Conservation (phyloP, 495 filamentous ascomycete species). For the Penicillium flavigenum region DNA sequence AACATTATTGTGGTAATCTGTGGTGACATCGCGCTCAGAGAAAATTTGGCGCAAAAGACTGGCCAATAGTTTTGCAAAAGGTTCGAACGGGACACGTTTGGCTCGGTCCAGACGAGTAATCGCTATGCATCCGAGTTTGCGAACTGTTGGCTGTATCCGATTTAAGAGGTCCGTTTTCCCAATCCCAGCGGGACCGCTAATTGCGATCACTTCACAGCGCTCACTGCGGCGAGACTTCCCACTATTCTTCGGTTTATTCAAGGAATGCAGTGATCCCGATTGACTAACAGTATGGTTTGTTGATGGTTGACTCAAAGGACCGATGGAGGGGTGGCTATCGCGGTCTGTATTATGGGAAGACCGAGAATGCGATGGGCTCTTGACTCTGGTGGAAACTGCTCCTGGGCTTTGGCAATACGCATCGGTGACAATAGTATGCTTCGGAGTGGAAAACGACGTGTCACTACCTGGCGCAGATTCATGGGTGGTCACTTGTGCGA, state of each 20-base stretch:
- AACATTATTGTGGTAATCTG: constrained; percentile 74
- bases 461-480: constrained; percentile 41
- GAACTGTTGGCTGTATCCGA: constrained; percentile 69
- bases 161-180: constrained; percentile 85
- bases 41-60: constrained; percentile 88
- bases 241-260: constrained; percentile 41
- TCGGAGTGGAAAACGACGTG: constrained; percentile 35
- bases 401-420: constrained; percentile 5
- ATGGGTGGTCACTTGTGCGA: constrained; percentile 36
- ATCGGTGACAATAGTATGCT: constrained; percentile 15
- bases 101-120: constrained; percentile 84
- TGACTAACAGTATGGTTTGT: constrained; percentile 32
- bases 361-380: constrained; percentile 41
- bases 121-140: constrained; percentile 75
- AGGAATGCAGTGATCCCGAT: constrained; percentile 32
- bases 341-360: constrained; percentile 40
- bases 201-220: constrained; percentile 73
- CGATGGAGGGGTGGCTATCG: constrained; percentile 33
- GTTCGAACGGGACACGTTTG: constrained; percentile 77
- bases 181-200: constrained; percentile 72
- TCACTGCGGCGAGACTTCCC: constrained; percentile 64
- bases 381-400: constrained; percentile 29
- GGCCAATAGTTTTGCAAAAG: constrained; percentile 73
- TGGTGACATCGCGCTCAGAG: constrained; percentile 82
- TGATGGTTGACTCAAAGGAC: constrained; percentile 32